Evolutionary conservation across 2,329 filamentous ascomycete genomes (phyloP), one percentile per base, ranked within the genome.

Genomic region (Cordyceps cateniannulata): DNA sequence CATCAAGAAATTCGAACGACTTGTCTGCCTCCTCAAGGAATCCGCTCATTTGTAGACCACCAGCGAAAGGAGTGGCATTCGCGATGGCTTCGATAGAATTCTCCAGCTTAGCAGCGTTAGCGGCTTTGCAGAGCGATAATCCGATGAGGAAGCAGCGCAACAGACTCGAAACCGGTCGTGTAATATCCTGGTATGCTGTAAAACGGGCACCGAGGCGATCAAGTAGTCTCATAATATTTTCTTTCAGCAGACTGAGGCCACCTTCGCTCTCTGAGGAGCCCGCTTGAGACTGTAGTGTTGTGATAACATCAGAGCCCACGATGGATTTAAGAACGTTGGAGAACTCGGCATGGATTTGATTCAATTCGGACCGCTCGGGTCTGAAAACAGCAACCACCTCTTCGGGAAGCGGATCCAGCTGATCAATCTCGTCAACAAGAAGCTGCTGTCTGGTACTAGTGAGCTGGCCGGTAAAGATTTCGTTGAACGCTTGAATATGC

Each of bases 161-260:
- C 64, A 97, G 89, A 57, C 89, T 90, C 49, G 91, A 80, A 12
- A 91, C 82, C 4, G 91, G 93, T 49, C 84, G 80, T 0, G 89
- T 90, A 66, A 98, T 84, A 69, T 99, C 95, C 63, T 91, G 90
- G 68, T 97, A 98, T 16, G 86, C 85, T 44, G 86, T 82, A 69
- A 92, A 96, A 40, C 85, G 81, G 32, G 83, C 79, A 1, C 80
- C 81, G 8, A 99, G 80, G 49, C 93, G 84, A 59, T 81, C 77
- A 54, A 89, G 84, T 44, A 96, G 84, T 63, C 89, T 85, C 7
- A 78, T 75, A n/a, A 95, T 76, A 59, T 83, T 85, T 63, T 80
- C 77, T 59, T 77, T 77, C 18, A 85, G 72, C 2, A 85, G 75
- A 29, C 79, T 71, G 58, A 85, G 67, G 50, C 82, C 78, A 29